Base-by-base conservation (phyloP, 345 rosid genomes). In the Psidium guajava region DNA sequence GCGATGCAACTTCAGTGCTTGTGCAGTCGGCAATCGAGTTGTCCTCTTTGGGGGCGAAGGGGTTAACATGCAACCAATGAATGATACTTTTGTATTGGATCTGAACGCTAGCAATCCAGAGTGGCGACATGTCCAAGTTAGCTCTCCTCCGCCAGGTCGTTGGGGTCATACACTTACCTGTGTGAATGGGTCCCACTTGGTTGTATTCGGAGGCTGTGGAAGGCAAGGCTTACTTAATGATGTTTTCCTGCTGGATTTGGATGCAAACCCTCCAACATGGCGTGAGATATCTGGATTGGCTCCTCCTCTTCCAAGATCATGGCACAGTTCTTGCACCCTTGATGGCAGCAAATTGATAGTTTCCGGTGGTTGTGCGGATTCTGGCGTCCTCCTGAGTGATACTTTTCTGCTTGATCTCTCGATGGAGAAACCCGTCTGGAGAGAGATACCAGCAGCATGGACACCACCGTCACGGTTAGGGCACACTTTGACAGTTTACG, bases 301-400 rank as follows among this genome's bases (percentile, higher is more conserved):
- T 5, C 98, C 98, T 8, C 98, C 97, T 27, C 92, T 96, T 82
- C 98, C 98, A 47, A 90, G 98, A 86, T 94, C 98, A 59, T 96
- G 98, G 98, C 97, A 96, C 86, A 96, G 98, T 87, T 96, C 98
- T 55, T 96, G 98, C 91, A 96, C 98, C 51, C 96, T 96, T 42
- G 98, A 96, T 81, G 98, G 98, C 73, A 93, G 94, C 83, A 96
- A 94, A 87, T 87, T 96, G 88, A 93, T 96, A 40, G 98, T 96
- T 83, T 95, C 98, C 13, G 98, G 98, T 83, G 98, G 98, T 40
- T 96, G 98, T 91, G 96, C 98, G 21, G 98, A 94, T 88, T 94
- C 96, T 16, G 98, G 98, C 53, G 98, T 94, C 40, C 97, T 96
- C 86, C 94, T 94, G 42, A 96, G 96, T 82, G 98, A 96, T 85